These are phyloP conservation scores for Penicillium sp. DNA, from an alignment of 2,329 filamentous ascomycete genomes.

Conservation along the genomic window DNA sequence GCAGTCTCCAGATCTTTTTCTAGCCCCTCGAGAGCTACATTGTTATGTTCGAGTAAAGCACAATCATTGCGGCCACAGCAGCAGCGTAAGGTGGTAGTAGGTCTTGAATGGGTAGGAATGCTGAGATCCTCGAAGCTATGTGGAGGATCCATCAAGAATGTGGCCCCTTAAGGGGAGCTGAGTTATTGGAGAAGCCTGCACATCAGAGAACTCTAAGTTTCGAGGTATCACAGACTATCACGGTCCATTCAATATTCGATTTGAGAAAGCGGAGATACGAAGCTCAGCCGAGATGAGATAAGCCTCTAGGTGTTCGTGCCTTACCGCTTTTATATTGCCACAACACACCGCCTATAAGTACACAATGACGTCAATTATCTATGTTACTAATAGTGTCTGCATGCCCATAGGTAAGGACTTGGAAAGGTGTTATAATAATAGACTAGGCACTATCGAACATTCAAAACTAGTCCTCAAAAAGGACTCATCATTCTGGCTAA, in stretches of 20 bases:
- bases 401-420: background rate
- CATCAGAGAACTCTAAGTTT: slow-evolving; percentile 8
- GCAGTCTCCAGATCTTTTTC: slow-evolving; percentile 86
- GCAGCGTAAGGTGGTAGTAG: slow-evolving; percentile 52
- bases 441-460: background rate
- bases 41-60: slow-evolving; percentile 76
- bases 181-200: slow-evolving; percentile 11
- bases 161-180: slow-evolving; percentile 28
- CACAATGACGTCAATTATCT: background rate
- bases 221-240: slow-evolving; percentile 5
- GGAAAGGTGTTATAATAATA: background rate
- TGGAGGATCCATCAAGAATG: slow-evolving; percentile 33
- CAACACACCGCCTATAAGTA: background rate
- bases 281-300: slow-evolving; percentile 3
- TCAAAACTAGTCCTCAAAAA: background rate
- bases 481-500: background rate
- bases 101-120: slow-evolving; percentile 34
- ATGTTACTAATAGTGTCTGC: background rate
- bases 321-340: slow-evolving; percentile 1
- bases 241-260: background rate
- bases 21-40: slow-evolving; percentile 70
- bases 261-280: slow-evolving; percentile 9
- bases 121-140: slow-evolving; percentile 28
- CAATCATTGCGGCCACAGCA: slow-evolving; percentile 84
- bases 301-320: background rate